Evolutionary conservation across 305 asterid species (phyloP).

Genomic region (Fraxinus nigra): DNA sequence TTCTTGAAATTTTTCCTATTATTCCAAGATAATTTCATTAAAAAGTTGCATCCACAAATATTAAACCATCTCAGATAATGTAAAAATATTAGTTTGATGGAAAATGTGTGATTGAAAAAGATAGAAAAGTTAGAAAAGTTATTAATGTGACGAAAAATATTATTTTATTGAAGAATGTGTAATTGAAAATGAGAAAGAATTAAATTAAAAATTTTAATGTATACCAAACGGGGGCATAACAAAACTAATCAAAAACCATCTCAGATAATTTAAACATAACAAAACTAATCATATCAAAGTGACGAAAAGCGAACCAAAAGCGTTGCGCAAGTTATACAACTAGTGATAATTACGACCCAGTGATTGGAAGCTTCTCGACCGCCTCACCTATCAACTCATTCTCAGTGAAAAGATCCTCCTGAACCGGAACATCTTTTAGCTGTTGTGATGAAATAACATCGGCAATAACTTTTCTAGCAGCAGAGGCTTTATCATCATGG

Average conservation of each 20-base stretch:
- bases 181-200: too few relatives aligned
- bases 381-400: constrained; percentile 63
- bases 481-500: constrained; percentile 38
- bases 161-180: too few relatives aligned
- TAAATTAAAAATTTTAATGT: too few relatives aligned
- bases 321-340: neutral
- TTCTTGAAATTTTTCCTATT: too few relatives aligned
- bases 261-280: neutral
- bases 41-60: neutral
- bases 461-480: constrained; percentile 63
- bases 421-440: constrained; percentile 62
- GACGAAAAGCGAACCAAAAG: neutral
- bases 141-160: too few relatives aligned
- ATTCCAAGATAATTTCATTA: too few relatives aligned
- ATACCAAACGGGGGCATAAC: too few relatives aligned
- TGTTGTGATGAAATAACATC: constrained; percentile 63
- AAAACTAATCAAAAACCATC: too few relatives aligned
- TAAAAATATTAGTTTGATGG: too few relatives aligned
- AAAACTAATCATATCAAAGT: neutral
- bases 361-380: constrained; percentile 18
- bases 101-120: too few relatives aligned
- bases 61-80: neutral
- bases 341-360: neutral
- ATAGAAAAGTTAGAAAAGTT: too few relatives aligned
- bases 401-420: constrained; percentile 63